A percentile compares a stretch with the other conserved stretches of the same genome.
These are phyloP conservation scores for Globisporangium perplexum DNA, from an alignment of 352 stramenopile species.

Conservation along the genomic window DNA sequence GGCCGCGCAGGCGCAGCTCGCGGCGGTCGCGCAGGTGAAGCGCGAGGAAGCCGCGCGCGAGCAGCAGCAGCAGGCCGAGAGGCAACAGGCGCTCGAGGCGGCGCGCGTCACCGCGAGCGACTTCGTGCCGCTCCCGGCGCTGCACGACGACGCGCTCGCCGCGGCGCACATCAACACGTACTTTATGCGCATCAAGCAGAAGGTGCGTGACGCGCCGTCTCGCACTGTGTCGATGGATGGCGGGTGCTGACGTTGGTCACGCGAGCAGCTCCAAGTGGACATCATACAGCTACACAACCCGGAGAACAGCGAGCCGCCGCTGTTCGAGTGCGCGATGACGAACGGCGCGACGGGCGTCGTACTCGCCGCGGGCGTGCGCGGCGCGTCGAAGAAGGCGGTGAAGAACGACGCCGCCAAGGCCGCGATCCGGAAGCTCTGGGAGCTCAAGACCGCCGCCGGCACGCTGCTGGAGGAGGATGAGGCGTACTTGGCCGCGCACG, in stretches of 20 bases:
- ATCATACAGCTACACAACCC: conserved; percentile 38
- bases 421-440: conserved; percentile 70
- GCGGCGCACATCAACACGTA: conserved; percentile 47
- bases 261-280: conserved; percentile 30
- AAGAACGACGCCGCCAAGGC: conserved; percentile 65
- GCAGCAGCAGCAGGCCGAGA: conserved; percentile 22
- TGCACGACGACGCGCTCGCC: conserved; percentile 65
- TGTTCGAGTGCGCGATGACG: conserved; percentile 53
- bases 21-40: conserved; percentile 32
- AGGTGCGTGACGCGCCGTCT: conserved; percentile 20
- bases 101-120: conserved; percentile 27
- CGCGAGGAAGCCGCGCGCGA: conserved; percentile 23
- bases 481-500: conserved; percentile 49
- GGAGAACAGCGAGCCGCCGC: conserved; percentile 44
- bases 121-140: conserved; percentile 31
- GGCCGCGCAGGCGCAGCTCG: conserved; percentile 22
- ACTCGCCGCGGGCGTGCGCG: conserved; percentile 49
- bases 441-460: conserved; percentile 56
- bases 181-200: conserved; percentile 60
- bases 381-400: conserved; percentile 52
- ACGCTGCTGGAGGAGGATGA: conserved; percentile 49
- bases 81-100: conserved; percentile 36
- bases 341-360: conserved; percentile 32
- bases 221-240: no score
- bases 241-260: no score